Base-by-base conservation (phyloP, 176 grass and related monocot genomes). In the Cenchrus purpureus region DNA sequence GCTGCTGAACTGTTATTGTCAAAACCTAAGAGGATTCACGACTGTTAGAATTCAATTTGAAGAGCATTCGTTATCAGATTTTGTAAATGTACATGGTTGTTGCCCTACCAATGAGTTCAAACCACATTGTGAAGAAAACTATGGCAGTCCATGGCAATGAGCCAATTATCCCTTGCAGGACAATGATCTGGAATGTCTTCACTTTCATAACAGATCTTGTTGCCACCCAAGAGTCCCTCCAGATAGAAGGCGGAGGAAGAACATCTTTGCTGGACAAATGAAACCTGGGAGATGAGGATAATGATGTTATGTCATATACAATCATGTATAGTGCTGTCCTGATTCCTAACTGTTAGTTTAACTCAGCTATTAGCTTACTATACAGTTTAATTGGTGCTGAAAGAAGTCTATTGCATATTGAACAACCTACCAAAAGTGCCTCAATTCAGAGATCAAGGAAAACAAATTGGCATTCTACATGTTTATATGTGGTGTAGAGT, bases 121-220 rank as follows among this genome's bases (percentile, higher is more conserved):
- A 95, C 95, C 93, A 98, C 95, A 98, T 92, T 74, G 95, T 98
- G 90, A 98, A 98, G 87, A 98, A 98, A 83, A 95, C 93, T 63
- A 92, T 90, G 55, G 93, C 87, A 55, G 95, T 92, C 95, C 93
- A 98, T 12, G 91, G 95, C 62, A 98, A 68, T 46, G 95, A 95
- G 29, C 95, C 93, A 45, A 98, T 94, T 79, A 98, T 92, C 71
- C 95, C 95, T 76, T 98, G 93, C 85, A 98, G 72, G 48, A 93
- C 93, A 77, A 98, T 98, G 79, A 98, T 98, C 89, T 98, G 95
- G 88, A 98, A 98, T 48, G 93, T 92, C 83, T 77, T 83, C 79
- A 98, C 91, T 87, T 90, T 95, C 85, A 91, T 91, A 40, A 98
- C 93, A 77, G 85, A 93, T 95, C 73, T 91, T 45, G 76, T 93